Evolutionary conservation across 768 basidiomycete species (phyloP), one percentile per base, ranked within the genome.

Genomic region (Pisolithus tinctorius): DNA sequence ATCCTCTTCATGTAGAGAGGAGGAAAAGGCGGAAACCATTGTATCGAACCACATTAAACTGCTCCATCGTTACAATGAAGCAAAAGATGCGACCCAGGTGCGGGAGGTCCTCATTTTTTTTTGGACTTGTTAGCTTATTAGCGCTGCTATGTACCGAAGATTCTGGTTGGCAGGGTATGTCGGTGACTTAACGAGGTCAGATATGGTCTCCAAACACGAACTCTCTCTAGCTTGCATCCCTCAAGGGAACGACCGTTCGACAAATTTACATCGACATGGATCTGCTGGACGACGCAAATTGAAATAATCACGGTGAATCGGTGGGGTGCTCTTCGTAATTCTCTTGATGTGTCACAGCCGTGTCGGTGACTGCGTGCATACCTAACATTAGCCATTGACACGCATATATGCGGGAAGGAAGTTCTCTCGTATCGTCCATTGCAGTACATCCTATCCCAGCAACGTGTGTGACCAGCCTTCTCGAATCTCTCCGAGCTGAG

Each of bases 1-100:
- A 42, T 31, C 17, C 47, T 40, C 14, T n/a, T 20, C n/a, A 16
- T 54, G 29, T 48, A 77, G 76, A 31, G 65, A 63, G 48, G 50
- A 64, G 41, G 73, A 74, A 52, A 77, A 82, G 47, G 77, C 83
- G 0, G 78, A 82, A 40, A 69, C 68, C 45, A 78, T 86, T 7
- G 79, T 85, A 23, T 80, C 82, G 54, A 68, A 71, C 13, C 86
- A 89, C 58, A 89, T 89, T 64, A 78, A 77, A 56, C 71, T 87
- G 4, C 69, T 89, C 34, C 88, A 90, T 63, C 72, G 70, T 36
- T 91, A 89, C 55, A 90, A 90, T 54, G 88, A 90, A 63, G 79
- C 86, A 8, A 90, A 90, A 61, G 88, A 91, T 63, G 88, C 87
- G 4, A 75, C 86, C 0, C 88, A 90, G 81, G 88, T 81, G 34